Percentiles rank a stretch among this genome's conserved stretches.
phyloP scores from a whole-genome alignment of 140 eudicot genomes.

The Stevia rebaudiana region DNA sequence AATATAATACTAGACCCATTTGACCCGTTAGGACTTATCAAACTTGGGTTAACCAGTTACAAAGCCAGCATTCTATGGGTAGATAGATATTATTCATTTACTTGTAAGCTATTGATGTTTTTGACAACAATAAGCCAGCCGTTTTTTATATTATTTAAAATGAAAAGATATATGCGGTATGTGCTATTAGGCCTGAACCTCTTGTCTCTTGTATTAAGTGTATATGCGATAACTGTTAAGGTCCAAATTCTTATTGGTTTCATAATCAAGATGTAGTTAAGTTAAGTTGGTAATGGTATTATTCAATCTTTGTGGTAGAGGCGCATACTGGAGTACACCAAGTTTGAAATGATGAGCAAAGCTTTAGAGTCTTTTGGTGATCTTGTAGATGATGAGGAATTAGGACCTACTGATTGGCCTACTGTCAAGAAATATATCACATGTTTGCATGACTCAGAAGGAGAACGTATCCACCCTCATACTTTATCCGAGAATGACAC shows the following conservation, averaged over 20 bases:
- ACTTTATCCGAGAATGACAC: slow-evolving; percentile 34
- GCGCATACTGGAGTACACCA: slow-evolving; percentile 59
- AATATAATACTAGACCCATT: too few relatives aligned
- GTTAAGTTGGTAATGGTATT: too few relatives aligned
- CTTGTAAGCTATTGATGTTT: background rate
- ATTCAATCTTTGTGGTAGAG: slow-evolving; percentile 33
- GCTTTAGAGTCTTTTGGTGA: slow-evolving; percentile 63
- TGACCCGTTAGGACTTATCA: too few relatives aligned
- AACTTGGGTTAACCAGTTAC: too few relatives aligned
- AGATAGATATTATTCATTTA: background rate
- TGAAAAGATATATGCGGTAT: background rate
- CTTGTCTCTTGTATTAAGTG: background rate
- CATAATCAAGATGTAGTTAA: background rate
- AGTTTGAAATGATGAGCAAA: slow-evolving; percentile 66
- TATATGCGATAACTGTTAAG: background rate
- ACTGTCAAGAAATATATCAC: slow-evolving; percentile 57
- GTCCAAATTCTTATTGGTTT: background rate
- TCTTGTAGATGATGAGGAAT: slow-evolving; percentile 89
- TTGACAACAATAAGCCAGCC: background rate
- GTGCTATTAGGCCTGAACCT: background rate
- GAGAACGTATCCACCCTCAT: slow-evolving; percentile 68
- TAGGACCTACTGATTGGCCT: slow-evolving; percentile 88
- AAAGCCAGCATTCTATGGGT: background rate
- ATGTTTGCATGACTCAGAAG: slow-evolving; percentile 57
- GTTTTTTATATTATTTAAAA: background rate